phyloP scores from a whole-genome alignment of 257 asterid species.

The Salvia miltiorrhiza region DNA sequence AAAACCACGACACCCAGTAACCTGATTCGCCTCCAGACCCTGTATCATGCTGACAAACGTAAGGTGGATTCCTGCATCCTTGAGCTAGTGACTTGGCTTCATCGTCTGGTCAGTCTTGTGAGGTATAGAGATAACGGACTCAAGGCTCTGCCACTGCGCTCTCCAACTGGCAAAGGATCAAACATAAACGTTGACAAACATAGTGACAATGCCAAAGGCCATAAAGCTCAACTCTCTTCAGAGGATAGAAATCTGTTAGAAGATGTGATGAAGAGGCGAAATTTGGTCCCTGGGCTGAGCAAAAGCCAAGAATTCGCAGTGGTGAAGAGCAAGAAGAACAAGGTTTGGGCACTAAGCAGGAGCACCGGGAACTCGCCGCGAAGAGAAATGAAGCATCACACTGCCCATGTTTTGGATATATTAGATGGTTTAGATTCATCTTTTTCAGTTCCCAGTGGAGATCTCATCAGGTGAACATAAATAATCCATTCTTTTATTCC shows the following conservation, averaged over 20 bases:
- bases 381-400: constrained; percentile 36
- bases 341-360: constrained; percentile 51
- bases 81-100: constrained; percentile 80
- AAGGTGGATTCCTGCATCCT: constrained; percentile 73
- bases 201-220: constrained; percentile 8
- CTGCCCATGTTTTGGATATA: constrained; percentile 60
- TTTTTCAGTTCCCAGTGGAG: constrained; percentile 32
- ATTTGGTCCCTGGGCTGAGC: constrained; percentile 57
- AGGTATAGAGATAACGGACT: constrained; percentile 60
- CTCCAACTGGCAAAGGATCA: constrained; percentile 54
- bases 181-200: constrained; percentile 8
- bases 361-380: constrained; percentile 79
- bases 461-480: constrained; percentile 11
- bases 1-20: constrained; percentile 38
- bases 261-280: constrained; percentile 65
- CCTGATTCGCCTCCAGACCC: constrained; percentile 80
- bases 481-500: constrained; percentile 29
- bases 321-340: constrained; percentile 35
- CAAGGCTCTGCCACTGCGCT: constrained; percentile 45
- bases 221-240: constrained; percentile 37
- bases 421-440: constrained; percentile 74
- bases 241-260: constrained; percentile 77
- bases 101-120: constrained; percentile 64
- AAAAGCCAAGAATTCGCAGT: constrained; percentile 78
- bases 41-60: constrained; percentile 77